Conservation (phyloP, 1,139 yeast species). For the Taiozyma sp. region DNA sequence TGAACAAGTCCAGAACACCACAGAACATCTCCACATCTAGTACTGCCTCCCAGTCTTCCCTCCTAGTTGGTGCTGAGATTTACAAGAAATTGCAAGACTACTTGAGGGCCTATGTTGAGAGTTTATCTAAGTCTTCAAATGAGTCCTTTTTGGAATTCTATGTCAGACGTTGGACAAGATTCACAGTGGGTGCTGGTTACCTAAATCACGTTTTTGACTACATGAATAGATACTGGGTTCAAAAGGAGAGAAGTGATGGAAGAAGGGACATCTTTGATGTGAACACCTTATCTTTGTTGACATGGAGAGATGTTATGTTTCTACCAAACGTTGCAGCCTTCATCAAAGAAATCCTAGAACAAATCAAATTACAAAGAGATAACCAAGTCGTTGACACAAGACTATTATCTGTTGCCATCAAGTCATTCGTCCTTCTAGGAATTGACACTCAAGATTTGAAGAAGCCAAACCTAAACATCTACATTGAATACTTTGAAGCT, state of each 20-base stretch:
- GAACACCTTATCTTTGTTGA: conserved; percentile 75
- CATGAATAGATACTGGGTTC: conserved; percentile 96
- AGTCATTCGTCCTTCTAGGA: conserved; percentile 74
- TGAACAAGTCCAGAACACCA: conserved; percentile 61
- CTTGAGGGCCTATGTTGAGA: conserved; percentile 53
- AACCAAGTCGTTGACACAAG: conserved; percentile 70
- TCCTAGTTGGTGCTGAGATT: conserved; percentile 79
- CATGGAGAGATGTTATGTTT: conserved; percentile 87
- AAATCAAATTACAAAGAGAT: conserved; percentile 73
- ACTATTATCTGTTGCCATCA: conserved; percentile 68
- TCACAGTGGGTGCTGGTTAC: conserved; percentile 86
- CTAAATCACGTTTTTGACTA: conserved; percentile 92
- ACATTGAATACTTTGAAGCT: conserved; percentile 72
- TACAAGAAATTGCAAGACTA: conserved; percentile 68
- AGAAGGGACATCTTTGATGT: conserved; percentile 87
- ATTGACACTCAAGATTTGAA: conserved; percentile 79
- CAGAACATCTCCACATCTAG: conserved; percentile 29
- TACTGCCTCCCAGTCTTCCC: conserved; percentile 27
- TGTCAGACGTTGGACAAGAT: conserved; percentile 84
- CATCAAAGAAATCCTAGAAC: conserved; percentile 66
- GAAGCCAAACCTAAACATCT: conserved; percentile 77
- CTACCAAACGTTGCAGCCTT: conserved; percentile 53
- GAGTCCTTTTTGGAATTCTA: conserved; percentile 81
- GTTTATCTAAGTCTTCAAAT: conserved; percentile 39
- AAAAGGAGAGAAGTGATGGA: conserved; percentile 95